These are phyloP conservation scores for Talaromyces funiculosus DNA, from an alignment of 2,329 filamentous ascomycete genomes.

Conservation along the genomic window DNA sequence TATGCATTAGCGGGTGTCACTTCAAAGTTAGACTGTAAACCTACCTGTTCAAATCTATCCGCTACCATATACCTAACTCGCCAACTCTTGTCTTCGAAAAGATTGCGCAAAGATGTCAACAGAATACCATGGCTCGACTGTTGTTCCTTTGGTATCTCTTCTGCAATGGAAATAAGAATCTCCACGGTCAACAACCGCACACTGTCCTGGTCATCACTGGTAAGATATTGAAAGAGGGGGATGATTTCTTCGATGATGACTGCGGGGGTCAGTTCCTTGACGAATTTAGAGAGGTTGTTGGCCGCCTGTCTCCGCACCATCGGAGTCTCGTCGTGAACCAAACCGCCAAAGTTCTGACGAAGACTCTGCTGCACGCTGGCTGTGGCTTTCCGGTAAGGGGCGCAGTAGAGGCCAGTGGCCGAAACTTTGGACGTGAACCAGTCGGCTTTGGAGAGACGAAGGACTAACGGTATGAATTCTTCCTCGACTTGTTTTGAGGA, in stretches of 20 bases:
- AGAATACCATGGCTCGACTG: slow-evolving; percentile 93
- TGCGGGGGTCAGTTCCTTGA: slow-evolving; percentile 88
- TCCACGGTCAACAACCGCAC: slow-evolving; percentile 94
- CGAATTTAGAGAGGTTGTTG: slow-evolving; percentile 93
- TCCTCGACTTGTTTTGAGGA: slow-evolving; percentile 92
- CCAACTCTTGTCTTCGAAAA: slow-evolving; percentile 99
- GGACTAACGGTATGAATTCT: slow-evolving; percentile 90
- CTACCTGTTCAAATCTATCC: slow-evolving; percentile 88
- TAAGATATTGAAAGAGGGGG: slow-evolving; percentile 94
- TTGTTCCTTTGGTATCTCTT: slow-evolving; percentile 96
- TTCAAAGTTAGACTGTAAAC: background rate
- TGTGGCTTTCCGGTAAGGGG: slow-evolving; percentile 87
- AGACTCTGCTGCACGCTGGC: slow-evolving; percentile 84
- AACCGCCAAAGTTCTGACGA: slow-evolving; percentile 80
- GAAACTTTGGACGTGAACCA: slow-evolving; percentile 99
- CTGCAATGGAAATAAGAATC: slow-evolving; percentile 90
- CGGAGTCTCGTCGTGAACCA: slow-evolving; percentile 97
- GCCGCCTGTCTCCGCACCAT: slow-evolving; percentile 98
- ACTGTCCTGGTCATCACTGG: slow-evolving; percentile 94
- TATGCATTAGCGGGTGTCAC: background rate
- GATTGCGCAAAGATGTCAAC: slow-evolving; percentile 77
- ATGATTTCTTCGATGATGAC: slow-evolving; percentile 99
- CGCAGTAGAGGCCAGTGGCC: slow-evolving; percentile 89
- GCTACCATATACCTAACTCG: slow-evolving; percentile 98
- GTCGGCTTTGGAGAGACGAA: slow-evolving; percentile 96